Evolutionary conservation across 441 rosid genomes (phyloP).

Genomic region (Erodium chrysanthum): DNA sequence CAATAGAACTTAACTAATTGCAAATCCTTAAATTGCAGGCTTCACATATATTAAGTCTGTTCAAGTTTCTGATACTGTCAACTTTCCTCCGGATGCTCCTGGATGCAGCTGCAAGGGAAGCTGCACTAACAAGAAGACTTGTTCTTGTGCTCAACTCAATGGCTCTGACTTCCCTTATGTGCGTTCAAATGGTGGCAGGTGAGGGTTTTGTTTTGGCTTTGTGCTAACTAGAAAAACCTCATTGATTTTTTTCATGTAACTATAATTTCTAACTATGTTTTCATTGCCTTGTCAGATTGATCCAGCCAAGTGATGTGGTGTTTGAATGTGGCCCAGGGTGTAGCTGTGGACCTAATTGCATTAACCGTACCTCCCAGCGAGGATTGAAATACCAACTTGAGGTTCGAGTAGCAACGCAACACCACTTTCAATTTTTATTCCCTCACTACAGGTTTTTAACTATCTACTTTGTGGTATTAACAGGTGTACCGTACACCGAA

Average conservation of each 20-base stretch:
- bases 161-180: conserved; percentile 49
- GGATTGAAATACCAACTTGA: conserved; percentile 41
- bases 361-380: conserved; percentile 43
- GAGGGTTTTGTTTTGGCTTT: conserved; percentile 16
- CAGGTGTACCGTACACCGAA: conserved; percentile 40
- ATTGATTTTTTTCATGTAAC: neutral
- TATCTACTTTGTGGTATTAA: conserved; percentile 1
- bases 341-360: conserved; percentile 47
- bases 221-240: neutral
- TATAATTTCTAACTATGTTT: neutral
- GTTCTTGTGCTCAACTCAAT: conserved; percentile 49
- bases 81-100: conserved; percentile 26
- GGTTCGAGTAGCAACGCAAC: conserved; percentile 24
- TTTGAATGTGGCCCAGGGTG: conserved; percentile 58
- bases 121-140: conserved; percentile 32
- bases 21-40: conserved; percentile 27
- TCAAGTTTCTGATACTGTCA: conserved; percentile 28
- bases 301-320: conserved; percentile 47
- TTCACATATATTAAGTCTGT: conserved; percentile 33
- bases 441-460: neutral
- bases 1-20: neutral
- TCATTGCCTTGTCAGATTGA: conserved; percentile 26
- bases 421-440: conserved; percentile 1
- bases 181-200: conserved; percentile 42
- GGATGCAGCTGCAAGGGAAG: conserved; percentile 45